Evolutionary conservation across 2,329 filamentous ascomycete genomes (phyloP), one percentile per base, ranked within the genome.

Genomic region (Penicillium capsulatum): DNA sequence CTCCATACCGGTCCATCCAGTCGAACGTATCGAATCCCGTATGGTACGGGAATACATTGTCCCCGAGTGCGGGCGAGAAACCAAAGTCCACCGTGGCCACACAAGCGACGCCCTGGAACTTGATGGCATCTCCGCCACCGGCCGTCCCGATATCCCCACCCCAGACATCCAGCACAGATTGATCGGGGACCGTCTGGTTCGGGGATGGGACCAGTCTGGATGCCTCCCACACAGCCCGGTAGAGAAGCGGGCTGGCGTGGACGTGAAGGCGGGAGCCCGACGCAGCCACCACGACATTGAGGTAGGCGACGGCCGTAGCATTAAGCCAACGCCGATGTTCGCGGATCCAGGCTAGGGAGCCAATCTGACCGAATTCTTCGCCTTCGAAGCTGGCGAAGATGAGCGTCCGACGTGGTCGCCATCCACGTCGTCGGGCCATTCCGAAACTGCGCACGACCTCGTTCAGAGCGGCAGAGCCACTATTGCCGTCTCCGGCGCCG

Each of bases 1-100:
- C 85, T 3, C 84, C 84, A 49, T 77, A 85, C 1, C 66, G 80
- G 4, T 79, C 71, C 83, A 88, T 88, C 83, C 84, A 89, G 52
- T 80, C 67, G 55, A 83, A 86, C 7, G 73, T 81, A 57, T 89
- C 85, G 57, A 86, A 89, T 62, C 87, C 86, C 48, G 75, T 55
- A 35, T 89, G 84, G 53, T 88, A 89, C 61, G 84, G 81, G 53
- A 83, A 82, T 29, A 69, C 61, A 50, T 61, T 57, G 29, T 70
- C 67, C 2, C 59, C 53, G 0, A 48, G 37, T 26, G 59, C 61
- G 7, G 47, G 55, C 15, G 61, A 61, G 56, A 83, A 83, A 31
- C 74, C 71, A 39, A 83, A 69, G 53, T 82, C 75, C 8, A 83
- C 57, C 31, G 69, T 75, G 3, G 80, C 73, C 19, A 84, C 71